Evolutionary conservation across 2,329 filamentous ascomycete species (phyloP), one percentile per base, ranked within the genome.

Genomic region (Penicillium sp.): DNA sequence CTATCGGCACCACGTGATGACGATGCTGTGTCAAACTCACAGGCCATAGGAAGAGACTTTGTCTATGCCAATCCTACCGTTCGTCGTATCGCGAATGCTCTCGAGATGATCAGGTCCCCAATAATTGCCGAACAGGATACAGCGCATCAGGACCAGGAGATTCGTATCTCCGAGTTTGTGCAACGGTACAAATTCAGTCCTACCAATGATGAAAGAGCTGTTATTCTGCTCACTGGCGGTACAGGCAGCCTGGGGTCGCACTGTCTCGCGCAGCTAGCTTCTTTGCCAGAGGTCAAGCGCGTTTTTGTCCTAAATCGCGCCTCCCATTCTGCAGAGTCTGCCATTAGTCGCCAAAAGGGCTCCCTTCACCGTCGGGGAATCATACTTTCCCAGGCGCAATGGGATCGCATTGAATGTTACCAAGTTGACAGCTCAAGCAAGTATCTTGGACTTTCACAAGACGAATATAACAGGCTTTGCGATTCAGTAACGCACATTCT

Each of bases 11-110:
- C 23, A 33, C 46, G 47, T 11, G 47, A 35, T 26, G 47, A 20
- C 18, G 18, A 24, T n/a, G 16, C 45, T 2, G 35, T 26, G 35
- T 20, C 30, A 23, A 20, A 21, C 12, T 12, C 30, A 23, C 42
- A 47, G 33, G 20, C 35, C 12, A 20, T 47, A 18, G 52, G 28
- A n/a, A 23, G 52, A 11, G 52, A 54, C 23, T 54, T 54, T 35
- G 16, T 54, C 21, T 54, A 48, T 30, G 20, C 28, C n/a, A 46
- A 54, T 38, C 45, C 52, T 16, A 47, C 43, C 8, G 35, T 54
- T 47, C 23, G 30, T 12, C 28, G 20, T 21, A 35, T 50, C 6
- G 47, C 47, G 8, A 2, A 20, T 16, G 47, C 38, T 5, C 30
- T 50, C 16, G n/a, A 30, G 47, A 35, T 28, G 24, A 18, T 33